Percentiles rank a stretch among this genome's conserved stretches.
Evolutionary conservation across 129 eudicot species (phyloP).

Genomic region (Lactuca saligna): DNA sequence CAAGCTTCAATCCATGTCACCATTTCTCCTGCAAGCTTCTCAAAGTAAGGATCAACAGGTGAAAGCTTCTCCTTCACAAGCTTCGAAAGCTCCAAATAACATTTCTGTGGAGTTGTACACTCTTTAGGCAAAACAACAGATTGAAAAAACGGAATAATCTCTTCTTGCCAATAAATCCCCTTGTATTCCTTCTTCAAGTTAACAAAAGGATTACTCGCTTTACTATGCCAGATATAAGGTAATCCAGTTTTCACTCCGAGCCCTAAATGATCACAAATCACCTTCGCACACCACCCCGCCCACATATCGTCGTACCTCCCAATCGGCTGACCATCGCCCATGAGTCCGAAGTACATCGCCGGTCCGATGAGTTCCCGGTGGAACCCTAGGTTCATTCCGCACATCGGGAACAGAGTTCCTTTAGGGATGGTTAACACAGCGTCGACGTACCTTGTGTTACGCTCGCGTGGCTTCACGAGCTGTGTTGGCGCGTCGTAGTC

Average conservation of each 20-base stretch:
- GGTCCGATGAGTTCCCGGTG: constrained; percentile 70
- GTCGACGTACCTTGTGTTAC: constrained; percentile 74
- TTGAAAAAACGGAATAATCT: constrained; percentile 70
- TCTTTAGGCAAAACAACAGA: constrained; percentile 48
- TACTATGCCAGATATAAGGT: constrained; percentile 65
- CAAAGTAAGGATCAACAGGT: constrained; percentile 55
- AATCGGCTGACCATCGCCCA: constrained; percentile 81
- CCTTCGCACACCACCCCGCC: constrained; percentile 81
- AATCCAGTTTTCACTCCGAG: constrained; percentile 73
- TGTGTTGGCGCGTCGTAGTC: constrained; percentile 78
- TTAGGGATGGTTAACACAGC: constrained; percentile 71
- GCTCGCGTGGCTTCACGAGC: constrained; percentile 74
- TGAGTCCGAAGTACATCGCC: constrained; percentile 79
- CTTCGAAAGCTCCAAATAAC: constrained; percentile 67
- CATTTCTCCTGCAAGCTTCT: constrained; percentile 67
- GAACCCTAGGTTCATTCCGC: constrained; percentile 80
- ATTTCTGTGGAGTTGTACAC: constrained; percentile 61
- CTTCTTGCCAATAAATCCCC: constrained; percentile 75
- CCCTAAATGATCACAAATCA: constrained; percentile 66
- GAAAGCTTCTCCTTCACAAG: constrained; percentile 63
- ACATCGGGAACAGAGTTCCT: constrained; percentile 73
- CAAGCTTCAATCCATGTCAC: constrained; percentile 76
- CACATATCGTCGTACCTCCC: constrained; percentile 83
- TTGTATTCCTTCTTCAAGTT: constrained; percentile 31
- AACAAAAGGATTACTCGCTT: constrained; percentile 69